Base-by-base conservation (phyloP, 352 stramenopile genomes). In the Phytophthora sp. region DNA sequence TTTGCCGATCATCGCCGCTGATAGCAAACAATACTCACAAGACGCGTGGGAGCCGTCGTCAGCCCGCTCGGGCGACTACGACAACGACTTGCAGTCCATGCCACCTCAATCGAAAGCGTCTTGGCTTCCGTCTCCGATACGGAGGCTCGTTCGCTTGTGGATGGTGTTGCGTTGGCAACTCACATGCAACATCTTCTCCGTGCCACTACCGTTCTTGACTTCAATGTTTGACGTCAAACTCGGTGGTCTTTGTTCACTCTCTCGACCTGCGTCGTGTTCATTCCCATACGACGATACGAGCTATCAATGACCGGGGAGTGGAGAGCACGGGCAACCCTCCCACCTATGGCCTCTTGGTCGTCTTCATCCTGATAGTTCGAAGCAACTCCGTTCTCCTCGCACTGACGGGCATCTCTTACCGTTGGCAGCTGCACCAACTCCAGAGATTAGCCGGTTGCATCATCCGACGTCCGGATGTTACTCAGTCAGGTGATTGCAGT, bases 351-450 rank as follows among this genome's bases (percentile, higher is more conserved):
- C 59, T 88, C 30, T 39, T 79, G 15, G 4, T 83, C 18, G 65
- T 78, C 3, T 83, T 86, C 51, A 56, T 73, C 6, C 52, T 88
- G 0, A 63, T 75, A 0, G 62, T 88, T 4, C 74, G 79, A 36
- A 84, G 86, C 72, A 86, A 88, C 47, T 75, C 71, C 24, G 56
- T 77, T 24, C 66, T 88, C 13, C 55, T 83, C n/a, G 30, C 45
- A 6, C 23, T 76, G 29, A 85, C 75, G 3, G 79, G 76, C 1
- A 65, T 88, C 16, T 73, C 79, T 2, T n/a, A n/a, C n/a, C n/a
- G n/a, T n/a, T n/a, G n/a, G n/a, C n/a, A n/a, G n/a, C n/a, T n/a
- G n/a, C n/a, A n/a, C n/a, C n/a, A n/a, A n/a, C n/a, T n/a, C n/a
- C n/a, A n/a, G n/a, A n/a, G n/a, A n/a, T n/a, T n/a, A n/a, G n/a